Conservation (phyloP, 805 yeast species). For the Candida oleophila region DNA sequence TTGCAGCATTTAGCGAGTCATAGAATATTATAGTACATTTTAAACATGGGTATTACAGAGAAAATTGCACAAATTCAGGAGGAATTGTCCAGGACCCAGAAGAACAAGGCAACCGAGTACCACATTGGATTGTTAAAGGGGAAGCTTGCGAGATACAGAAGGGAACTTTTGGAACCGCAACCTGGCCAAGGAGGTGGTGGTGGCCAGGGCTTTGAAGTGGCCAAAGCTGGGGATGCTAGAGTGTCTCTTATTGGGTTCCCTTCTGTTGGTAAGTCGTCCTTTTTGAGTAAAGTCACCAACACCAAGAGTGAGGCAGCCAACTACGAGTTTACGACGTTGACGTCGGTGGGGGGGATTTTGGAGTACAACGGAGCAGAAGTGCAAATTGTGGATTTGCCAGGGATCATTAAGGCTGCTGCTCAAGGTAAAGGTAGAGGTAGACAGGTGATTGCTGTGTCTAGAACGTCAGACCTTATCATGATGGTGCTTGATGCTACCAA, state of each 20-base stretch:
- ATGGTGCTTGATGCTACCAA: conserved; percentile 97
- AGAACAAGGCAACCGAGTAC: conserved; percentile 96
- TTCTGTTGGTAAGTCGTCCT: conserved; percentile 94
- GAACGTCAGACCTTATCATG: conserved; percentile 87
- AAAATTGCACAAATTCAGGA: conserved; percentile 87
- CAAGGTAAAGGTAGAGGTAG: conserved; percentile 98
- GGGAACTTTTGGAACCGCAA: conserved; percentile 88
- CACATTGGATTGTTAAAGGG: conserved; percentile 94
- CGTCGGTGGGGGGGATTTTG: conserved; percentile 94
- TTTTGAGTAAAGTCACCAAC: conserved; percentile 83
- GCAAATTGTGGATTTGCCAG: conserved; percentile 96
- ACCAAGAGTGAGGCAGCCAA: conserved; percentile 94
- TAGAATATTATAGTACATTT: background rate
- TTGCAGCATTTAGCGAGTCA: too few relatives aligned
- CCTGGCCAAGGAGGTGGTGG: conserved; percentile 73
- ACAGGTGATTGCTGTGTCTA: conserved; percentile 94
- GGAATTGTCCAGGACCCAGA: conserved; percentile 93
- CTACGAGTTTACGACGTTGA: conserved; percentile 92
- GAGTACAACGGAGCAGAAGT: conserved; percentile 96
- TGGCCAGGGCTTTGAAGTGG: conserved; percentile 91
- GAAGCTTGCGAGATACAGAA: conserved; percentile 86
- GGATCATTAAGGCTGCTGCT: conserved; percentile 93
- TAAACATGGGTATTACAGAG: conserved; percentile 47
- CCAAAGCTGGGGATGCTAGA: conserved; percentile 94
- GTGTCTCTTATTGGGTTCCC: conserved; percentile 96